A percentile compares a stretch with the other conserved stretches of the same genome.
Conservation (phyloP, 768 basidiomycete genomes). For the Mycena metata region DNA sequence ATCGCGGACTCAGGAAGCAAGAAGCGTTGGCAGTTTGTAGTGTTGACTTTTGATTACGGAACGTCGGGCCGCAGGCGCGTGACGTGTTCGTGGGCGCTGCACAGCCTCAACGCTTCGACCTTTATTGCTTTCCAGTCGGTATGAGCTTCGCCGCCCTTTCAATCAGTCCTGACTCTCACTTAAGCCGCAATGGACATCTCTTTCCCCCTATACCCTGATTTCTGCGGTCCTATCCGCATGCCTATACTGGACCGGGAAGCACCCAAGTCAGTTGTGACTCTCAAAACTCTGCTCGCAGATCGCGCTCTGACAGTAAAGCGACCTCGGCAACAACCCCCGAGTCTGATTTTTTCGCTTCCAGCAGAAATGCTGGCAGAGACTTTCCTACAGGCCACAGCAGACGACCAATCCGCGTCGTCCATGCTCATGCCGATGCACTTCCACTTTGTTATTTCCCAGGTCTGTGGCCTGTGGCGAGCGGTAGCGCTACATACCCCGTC, state of each 20-base stretch:
- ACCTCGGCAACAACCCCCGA: constrained; percentile 23
- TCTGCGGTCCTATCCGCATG: constrained; percentile 13
- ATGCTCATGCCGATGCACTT: constrained; percentile 36
- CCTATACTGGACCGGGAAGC: not conserved
- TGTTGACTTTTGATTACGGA: too few species aligned
- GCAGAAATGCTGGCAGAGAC: constrained; percentile 36
- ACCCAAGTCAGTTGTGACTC: constrained; percentile 22
- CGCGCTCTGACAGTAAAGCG: constrained; percentile 27
- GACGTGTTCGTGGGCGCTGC: too few species aligned
- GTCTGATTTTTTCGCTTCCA: constrained; percentile 33
- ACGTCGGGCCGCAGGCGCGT: too few species aligned
- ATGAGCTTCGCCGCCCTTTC: too few species aligned
- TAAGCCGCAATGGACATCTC: constrained; percentile 12
- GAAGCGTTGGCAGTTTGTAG: too few species aligned
- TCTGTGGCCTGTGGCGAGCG: constrained; percentile 51
- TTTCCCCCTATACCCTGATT: constrained; percentile 11
- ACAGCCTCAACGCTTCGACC: too few species aligned
- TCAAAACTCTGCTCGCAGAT: constrained; percentile 25
- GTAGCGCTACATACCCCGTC: constrained; percentile 49
- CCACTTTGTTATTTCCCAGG: constrained; percentile 52
- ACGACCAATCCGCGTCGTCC: constrained; percentile 11
- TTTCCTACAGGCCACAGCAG: constrained; percentile 28
- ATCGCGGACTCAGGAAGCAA: too few species aligned
- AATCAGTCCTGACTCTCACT: too few species aligned
- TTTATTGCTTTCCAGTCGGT: too few species aligned